Evolutionary conservation across 805 yeast species (phyloP).

Genomic region (Candida quercuum): DNA sequence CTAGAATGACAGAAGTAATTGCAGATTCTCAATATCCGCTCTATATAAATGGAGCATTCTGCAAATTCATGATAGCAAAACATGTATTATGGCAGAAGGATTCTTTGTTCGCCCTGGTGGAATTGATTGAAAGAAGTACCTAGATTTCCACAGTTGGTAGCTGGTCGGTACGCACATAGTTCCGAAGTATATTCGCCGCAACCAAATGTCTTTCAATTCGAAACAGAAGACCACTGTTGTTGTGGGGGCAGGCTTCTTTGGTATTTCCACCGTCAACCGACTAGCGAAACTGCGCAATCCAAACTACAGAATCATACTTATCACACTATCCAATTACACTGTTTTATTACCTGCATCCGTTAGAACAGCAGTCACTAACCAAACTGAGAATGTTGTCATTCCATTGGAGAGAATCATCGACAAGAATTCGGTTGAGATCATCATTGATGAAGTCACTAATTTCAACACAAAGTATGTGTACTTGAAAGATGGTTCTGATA

Average conservation of each 20-base stretch:
- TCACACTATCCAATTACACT: conserved; percentile 9
- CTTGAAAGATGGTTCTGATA: conserved; percentile 1
- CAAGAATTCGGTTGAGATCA: conserved; percentile 8
- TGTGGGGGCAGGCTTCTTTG: conserved; percentile 14
- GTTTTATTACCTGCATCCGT: conserved; percentile 9
- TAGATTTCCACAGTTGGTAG: too few relatives aligned
- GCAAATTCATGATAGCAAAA: too few relatives aligned
- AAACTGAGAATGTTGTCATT: conserved; percentile 3
- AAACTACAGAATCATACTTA: conserved; percentile 5
- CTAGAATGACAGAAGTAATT: too few relatives aligned
- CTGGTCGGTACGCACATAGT: too few relatives aligned
- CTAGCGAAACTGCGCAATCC: conserved; percentile 2
- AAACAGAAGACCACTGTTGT: not conserved
- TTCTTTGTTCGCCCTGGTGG: too few relatives aligned
- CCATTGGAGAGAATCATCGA: conserved; percentile 9
- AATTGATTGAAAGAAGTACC: too few relatives aligned
- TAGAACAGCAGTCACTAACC: conserved; percentile 8
- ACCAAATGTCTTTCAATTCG: too few relatives aligned
- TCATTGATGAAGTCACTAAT: conserved; percentile 11
- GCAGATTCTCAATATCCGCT: too few relatives aligned
- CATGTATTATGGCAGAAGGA: too few relatives aligned
- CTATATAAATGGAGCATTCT: too few relatives aligned
- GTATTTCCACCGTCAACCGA: conserved; percentile 12
- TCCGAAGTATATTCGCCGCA: too few relatives aligned
- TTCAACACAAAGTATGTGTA: conserved; percentile 7